phyloP scores from a whole-genome alignment of 305 asterid genomes.

The Rubia occidens region DNA sequence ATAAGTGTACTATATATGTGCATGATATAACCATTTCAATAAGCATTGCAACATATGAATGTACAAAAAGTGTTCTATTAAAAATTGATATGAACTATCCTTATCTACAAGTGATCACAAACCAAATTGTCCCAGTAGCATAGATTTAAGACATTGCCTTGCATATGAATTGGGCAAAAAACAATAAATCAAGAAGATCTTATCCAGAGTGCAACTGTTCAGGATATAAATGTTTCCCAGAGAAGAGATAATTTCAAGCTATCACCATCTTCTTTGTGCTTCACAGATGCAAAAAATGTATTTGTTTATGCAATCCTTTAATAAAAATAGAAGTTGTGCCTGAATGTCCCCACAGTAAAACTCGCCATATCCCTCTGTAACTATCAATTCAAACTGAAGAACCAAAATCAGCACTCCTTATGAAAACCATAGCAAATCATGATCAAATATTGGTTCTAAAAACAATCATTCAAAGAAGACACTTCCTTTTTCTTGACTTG shows the following conservation, averaged over 20 bases:
- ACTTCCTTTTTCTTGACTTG: too few relatives aligned
- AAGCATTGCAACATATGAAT: not conserved
- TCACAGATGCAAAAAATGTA: slow-evolving; percentile 4
- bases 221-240: slow-evolving; percentile 14
- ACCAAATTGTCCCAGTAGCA: not conserved
- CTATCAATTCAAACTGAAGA: too few relatives aligned
- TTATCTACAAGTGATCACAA: not conserved
- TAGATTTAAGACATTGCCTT: not conserved
- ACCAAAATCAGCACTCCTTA: too few relatives aligned
- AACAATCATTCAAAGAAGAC: too few relatives aligned
- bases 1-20: too few relatives aligned
- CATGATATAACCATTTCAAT: not conserved
- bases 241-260: not conserved
- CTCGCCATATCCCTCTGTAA: not conserved
- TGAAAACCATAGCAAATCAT: too few relatives aligned
- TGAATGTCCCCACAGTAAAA: slow-evolving; percentile 14
- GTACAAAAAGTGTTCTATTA: not conserved
- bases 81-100: too few relatives aligned
- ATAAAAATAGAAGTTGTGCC: slow-evolving; percentile 8
- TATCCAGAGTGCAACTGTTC: slow-evolving; percentile 20
- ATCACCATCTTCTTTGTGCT: not conserved
- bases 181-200: slow-evolving; percentile 9
- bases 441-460: too few relatives aligned
- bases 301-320: not conserved
- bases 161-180: not conserved